These are phyloP conservation scores for Eucalyptus coolabah DNA, from an alignment of 345 rosid genomes.

Conservation along the genomic window DNA sequence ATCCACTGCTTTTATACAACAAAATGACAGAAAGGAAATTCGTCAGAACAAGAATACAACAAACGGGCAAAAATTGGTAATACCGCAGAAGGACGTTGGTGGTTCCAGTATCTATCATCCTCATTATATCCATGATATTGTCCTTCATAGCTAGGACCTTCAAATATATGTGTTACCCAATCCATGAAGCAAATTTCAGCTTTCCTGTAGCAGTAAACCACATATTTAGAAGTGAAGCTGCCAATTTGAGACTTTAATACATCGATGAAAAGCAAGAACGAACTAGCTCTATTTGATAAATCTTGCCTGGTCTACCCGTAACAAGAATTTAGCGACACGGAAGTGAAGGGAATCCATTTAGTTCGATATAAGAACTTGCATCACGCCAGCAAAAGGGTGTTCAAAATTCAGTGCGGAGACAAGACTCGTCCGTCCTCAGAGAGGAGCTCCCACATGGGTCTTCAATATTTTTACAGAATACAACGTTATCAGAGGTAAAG, in stretches of 20 bases:
- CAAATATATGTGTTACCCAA: conserved; percentile 72
- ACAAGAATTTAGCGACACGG: neutral
- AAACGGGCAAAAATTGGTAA: neutral
- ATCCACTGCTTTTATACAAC: neutral
- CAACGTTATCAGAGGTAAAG: neutral
- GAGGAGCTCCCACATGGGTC: neutral
- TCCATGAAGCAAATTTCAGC: conserved; percentile 29
- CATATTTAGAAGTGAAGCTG: neutral
- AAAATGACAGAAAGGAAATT: neutral
- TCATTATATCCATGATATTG: conserved; percentile 37
- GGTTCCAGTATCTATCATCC: conserved; percentile 30
- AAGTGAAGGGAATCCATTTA: neutral
- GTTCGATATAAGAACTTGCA: neutral
- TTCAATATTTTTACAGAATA: neutral
- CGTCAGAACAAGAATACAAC: neutral
- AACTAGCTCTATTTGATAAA: neutral
- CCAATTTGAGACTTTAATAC: neutral
- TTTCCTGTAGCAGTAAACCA: neutral
- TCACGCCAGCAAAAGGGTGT: neutral
- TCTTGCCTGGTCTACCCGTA: neutral
- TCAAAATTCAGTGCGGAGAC: neutral
- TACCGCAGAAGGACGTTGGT: conserved; percentile 54
- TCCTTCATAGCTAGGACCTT: conserved; percentile 50
- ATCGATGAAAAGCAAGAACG: neutral
- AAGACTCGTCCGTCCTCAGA: neutral